A percentile compares a stretch with the other conserved stretches of the same genome.
phyloP scores from a whole-genome alignment of 2,329 filamentous ascomycete genomes.

The Sordariomycetes sp. region DNA sequence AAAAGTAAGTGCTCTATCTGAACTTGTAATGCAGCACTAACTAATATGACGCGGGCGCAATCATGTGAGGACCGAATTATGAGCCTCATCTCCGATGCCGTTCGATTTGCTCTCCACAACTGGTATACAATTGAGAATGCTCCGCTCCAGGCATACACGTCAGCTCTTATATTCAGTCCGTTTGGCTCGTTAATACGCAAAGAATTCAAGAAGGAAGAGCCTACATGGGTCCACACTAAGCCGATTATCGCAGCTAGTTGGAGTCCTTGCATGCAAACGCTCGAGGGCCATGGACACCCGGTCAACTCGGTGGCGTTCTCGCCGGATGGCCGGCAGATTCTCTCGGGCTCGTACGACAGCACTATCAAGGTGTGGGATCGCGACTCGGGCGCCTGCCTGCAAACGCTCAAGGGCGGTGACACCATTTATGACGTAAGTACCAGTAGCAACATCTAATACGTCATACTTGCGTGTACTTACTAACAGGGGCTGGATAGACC shows the following conservation, averaged over 20 bases:
- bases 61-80: constrained; percentile 3
- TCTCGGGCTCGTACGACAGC: constrained; percentile 1
- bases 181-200: not conserved
- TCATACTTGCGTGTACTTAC: too few species aligned
- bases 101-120: constrained; percentile 15
- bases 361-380: constrained; percentile 9
- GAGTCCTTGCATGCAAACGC: not conserved
- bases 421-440: not conserved
- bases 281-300: not conserved
- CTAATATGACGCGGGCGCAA: not conserved
- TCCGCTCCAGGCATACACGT: constrained; percentile 19
- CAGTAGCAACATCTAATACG: too few species aligned
- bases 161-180: constrained; percentile 16
- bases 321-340: not conserved
- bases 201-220: not conserved
- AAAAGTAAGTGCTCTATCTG: constrained; percentile 6
- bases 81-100: constrained; percentile 14
- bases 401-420: constrained; percentile 9
- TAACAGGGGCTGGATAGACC: too few species aligned
- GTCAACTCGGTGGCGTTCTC: constrained; percentile 9
- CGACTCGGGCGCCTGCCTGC: constrained; percentile 3
- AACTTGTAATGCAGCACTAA: constrained; percentile 2
- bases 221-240: not conserved
- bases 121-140: constrained; percentile 13
- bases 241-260: not conserved